phyloP scores from a whole-genome alignment of 1,284 basidiomycete genomes.

The Fereydounia khargensis region DNA sequence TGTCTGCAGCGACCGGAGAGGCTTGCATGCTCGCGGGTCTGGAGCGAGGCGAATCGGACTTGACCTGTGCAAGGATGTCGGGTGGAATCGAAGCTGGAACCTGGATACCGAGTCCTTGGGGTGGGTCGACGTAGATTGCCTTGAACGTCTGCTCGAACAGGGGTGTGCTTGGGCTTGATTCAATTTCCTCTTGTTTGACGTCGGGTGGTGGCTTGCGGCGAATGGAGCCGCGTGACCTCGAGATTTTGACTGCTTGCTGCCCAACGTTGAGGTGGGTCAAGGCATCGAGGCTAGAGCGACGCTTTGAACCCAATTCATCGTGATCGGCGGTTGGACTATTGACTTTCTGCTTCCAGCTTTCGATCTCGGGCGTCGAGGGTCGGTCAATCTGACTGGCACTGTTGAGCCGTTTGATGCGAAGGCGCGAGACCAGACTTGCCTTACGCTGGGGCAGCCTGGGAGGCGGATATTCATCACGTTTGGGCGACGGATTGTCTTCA shows the following conservation, averaged over 20 bases:
- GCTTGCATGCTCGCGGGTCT: too few relatives aligned
- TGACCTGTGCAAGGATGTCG: too few relatives aligned
- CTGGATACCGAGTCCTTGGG: too few relatives aligned
- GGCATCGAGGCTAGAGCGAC: constrained; percentile 11
- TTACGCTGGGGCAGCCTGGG: neutral
- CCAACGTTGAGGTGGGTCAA: constrained; percentile 2
- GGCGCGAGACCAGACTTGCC: neutral
- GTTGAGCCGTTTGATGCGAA: neutral
- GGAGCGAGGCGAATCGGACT: too few relatives aligned
- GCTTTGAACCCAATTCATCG: neutral
- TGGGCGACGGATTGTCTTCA: too few relatives aligned
- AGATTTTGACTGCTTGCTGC: constrained; percentile 15
- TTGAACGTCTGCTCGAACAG: too few relatives aligned
- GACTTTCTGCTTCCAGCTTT: constrained; percentile 25
- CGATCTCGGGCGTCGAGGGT: constrained; percentile 32
- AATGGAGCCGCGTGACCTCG: constrained; percentile 12
- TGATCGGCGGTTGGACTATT: neutral
- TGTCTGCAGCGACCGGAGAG: too few relatives aligned
- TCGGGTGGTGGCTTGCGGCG: constrained; percentile 22
- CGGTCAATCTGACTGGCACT: constrained; percentile 1
- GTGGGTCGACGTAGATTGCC: too few relatives aligned
- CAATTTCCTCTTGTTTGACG: constrained; percentile 23
- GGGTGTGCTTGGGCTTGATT: too few relatives aligned
- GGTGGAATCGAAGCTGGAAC: too few relatives aligned
- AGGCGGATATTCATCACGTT: neutral